These are phyloP conservation scores for Chionographis japonica DNA, from an alignment of 106 monocot species.

Conservation along the genomic window DNA sequence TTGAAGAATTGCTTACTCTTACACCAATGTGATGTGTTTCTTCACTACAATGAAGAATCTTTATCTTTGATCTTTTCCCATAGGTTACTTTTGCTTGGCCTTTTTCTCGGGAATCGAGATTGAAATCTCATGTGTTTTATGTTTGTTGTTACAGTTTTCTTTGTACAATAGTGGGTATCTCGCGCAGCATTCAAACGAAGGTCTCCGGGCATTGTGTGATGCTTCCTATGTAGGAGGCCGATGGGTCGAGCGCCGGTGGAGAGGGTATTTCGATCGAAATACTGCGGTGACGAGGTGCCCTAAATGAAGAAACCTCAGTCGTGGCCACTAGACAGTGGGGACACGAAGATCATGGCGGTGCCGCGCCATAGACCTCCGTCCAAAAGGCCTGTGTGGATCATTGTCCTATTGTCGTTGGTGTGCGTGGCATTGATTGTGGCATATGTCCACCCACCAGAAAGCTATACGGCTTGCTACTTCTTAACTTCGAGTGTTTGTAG, in stretches of 20 bases:
- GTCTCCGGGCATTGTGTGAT: too few relatives aligned
- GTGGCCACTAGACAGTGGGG: constrained; percentile 11
- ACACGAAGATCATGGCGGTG: constrained; percentile 26
- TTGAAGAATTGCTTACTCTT: too few relatives aligned
- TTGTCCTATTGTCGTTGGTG: constrained; percentile 53
- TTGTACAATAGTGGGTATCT: too few relatives aligned
- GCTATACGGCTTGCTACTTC: constrained; percentile 54
- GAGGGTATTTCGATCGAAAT: not conserved
- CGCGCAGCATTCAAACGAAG: too few relatives aligned
- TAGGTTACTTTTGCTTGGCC: too few relatives aligned
- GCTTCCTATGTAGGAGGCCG: too few relatives aligned
- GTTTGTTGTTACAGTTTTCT: too few relatives aligned
- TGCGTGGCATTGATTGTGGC: constrained; percentile 55
- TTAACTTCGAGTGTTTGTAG: constrained; percentile 42
- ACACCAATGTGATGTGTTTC: too few relatives aligned
- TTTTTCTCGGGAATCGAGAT: too few relatives aligned
- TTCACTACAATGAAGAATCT: too few relatives aligned
- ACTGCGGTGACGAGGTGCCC: not conserved
- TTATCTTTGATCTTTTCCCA: too few relatives aligned
- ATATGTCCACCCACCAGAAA: constrained; percentile 55
- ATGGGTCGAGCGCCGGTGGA: not conserved
- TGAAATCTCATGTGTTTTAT: too few relatives aligned
- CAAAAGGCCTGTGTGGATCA: constrained; percentile 84
- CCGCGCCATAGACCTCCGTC: constrained; percentile 44
- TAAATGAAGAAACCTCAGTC: constrained; percentile 26